Evolutionary conservation across 371 early-diverging fungal species (phyloP), one percentile per base, ranked within the genome.

Genomic region (Apophysomyces ossiformis): DNA sequence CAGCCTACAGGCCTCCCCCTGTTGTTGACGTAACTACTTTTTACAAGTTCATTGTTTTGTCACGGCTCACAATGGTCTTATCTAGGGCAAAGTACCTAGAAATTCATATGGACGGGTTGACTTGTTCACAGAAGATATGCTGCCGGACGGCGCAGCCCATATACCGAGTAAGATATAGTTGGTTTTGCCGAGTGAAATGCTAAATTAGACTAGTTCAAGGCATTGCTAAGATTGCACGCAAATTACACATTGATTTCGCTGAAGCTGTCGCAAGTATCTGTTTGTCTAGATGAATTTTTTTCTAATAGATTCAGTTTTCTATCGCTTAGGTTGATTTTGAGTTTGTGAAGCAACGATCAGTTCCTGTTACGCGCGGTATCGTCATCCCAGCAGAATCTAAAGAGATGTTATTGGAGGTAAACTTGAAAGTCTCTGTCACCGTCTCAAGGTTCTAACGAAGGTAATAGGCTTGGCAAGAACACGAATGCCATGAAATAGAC

Each of bases 91-190:
- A 47, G 85, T 97, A 9, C 93, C 96, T 1, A 83, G 85, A 54
- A 95, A 96, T 70, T 63, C 76, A 4, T 95, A 82, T 73, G 95
- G 95, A 1, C 87, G 88, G 63, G 83, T 96, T 45, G 94, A 97
- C 70, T 65, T 97, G 15, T 95, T 95, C 69, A 87, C 88, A 15
- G 79, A 87, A 0, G 74, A 73, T 7, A 97, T 97, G 97, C 70
- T 95, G 32, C 97, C 97, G 0, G 57, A 69, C 7, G 96, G 95
- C n/a, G 91, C 87, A 15, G 88, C 82, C 1, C 94, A 95, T 79
- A 72, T 96, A 41, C 82, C 82, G 58, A 77, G 89, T 87, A 74
- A 77, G 75, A 62, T 44, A 15, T 16, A 26, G 16, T 18, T 32
- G 6, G 11, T 36, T 11, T 57, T 58, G 58, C 38, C 13, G 2